phyloP scores from a whole-genome alignment of 148 eudicot genomes.

The Suaeda aralocaspica region DNA sequence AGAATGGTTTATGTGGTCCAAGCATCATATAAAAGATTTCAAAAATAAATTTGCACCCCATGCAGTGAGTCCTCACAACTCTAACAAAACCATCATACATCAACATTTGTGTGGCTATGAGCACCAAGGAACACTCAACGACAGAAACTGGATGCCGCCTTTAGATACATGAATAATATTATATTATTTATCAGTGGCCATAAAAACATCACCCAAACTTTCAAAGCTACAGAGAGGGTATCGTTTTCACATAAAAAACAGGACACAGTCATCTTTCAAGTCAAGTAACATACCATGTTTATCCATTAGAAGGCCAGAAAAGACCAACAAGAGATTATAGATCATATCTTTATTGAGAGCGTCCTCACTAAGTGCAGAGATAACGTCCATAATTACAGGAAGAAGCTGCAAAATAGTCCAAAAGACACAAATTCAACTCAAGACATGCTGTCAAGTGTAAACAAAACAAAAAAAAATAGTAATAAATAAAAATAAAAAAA shows the following conservation, averaged over 20 bases:
- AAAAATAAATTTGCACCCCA: background rate
- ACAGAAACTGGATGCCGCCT: background rate
- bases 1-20: background rate
- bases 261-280: background rate
- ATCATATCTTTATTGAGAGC: constrained; percentile 52
- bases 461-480: too few relatives aligned
- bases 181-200: background rate
- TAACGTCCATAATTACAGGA: constrained; percentile 55
- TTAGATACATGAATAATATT: background rate
- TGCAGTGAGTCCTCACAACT: background rate
- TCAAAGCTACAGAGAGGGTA: background rate
- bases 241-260: background rate
- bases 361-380: constrained; percentile 60
- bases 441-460: too few relatives aligned
- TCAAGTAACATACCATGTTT: constrained; percentile 51
- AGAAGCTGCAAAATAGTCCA: constrained; percentile 55
- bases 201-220: background rate
- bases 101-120: background rate
- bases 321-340: constrained; percentile 62
- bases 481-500: background rate
- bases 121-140: background rate
- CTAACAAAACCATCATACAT: background rate
- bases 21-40: background rate
- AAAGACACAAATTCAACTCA: constrained; percentile 1
- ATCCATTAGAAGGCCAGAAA: constrained; percentile 75